Percentiles rank a stretch among this genome's conserved stretches.
Evolutionary conservation across 768 basidiomycete genomes (phyloP).

Genomic region (Mycena galericulata): DNA sequence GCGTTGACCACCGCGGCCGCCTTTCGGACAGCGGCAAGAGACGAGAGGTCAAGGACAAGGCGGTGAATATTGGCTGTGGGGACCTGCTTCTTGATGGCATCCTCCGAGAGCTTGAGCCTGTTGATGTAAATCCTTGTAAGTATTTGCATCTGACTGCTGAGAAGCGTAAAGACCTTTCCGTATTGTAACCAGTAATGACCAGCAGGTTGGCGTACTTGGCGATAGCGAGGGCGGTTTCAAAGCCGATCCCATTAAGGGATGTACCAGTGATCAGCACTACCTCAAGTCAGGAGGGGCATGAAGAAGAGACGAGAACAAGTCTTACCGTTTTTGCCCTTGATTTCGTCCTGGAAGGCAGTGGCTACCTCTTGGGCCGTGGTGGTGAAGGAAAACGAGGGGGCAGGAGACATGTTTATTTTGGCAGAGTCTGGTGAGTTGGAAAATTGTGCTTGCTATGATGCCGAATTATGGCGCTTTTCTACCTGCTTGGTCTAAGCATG

Average conservation of each 20-base stretch:
- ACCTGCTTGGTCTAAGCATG: too few species aligned
- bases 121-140: neutral
- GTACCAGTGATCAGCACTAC: constrained; percentile 20
- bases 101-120: constrained; percentile 2
- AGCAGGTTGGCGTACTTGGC: constrained; percentile 7
- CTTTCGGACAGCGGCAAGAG: constrained; percentile 1
- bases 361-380: constrained; percentile 10
- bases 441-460: too few species aligned
- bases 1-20: constrained; percentile 6
- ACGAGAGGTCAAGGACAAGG: constrained; percentile 14
- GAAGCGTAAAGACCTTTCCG: neutral
- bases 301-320: neutral
- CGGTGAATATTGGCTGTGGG: neutral
- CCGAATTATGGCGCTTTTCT: too few species aligned
- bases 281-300: neutral
- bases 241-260: constrained; percentile 10
- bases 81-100: neutral
- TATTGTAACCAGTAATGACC: constrained; percentile 12
- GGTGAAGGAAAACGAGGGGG: neutral
- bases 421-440: too few species aligned
- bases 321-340: constrained; percentile 13
- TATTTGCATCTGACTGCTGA: neutral
- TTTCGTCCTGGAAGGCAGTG: neutral
- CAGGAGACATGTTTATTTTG: neutral
- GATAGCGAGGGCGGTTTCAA: constrained; percentile 14